These are phyloP conservation scores for Xylariales sp. DNA, from an alignment of 2,329 filamentous ascomycete species.

Conservation along the genomic window DNA sequence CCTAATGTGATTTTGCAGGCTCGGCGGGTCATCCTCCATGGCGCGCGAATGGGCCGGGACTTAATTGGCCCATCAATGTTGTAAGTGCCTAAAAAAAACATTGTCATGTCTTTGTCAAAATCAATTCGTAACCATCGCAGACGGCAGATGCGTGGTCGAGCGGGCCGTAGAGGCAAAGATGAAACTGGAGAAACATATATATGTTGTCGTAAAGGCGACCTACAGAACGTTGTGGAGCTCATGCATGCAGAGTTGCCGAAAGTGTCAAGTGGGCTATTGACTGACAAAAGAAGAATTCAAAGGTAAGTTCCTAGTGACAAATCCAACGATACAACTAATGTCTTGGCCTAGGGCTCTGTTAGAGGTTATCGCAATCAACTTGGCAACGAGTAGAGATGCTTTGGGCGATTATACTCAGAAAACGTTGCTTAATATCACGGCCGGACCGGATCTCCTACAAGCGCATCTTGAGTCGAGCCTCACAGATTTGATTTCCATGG, in stretches of 20 bases:
- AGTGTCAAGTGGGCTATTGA: constrained; percentile 63
- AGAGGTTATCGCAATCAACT: constrained; percentile 63
- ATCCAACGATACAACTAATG: no score
- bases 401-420: constrained; percentile 65
- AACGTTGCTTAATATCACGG: constrained; percentile 60
- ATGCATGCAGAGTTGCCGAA: constrained; percentile 69
- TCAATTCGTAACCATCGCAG: background rate
- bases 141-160: constrained; percentile 75
- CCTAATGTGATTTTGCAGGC: constrained; percentile 31
- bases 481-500: constrained; percentile 48
- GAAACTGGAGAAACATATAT: constrained; percentile 74
- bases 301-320: constrained; percentile 35
- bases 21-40: constrained; percentile 70
- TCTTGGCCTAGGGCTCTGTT: constrained; percentile 57
- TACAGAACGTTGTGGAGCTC: constrained; percentile 65
- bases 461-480: constrained; percentile 56
- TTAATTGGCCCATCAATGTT: constrained; percentile 76
- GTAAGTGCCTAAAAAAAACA: background rate
- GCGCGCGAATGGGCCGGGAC: constrained; percentile 71
- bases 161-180: constrained; percentile 74
- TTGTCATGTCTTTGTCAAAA: background rate
- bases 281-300: constrained; percentile 64
- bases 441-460: constrained; percentile 43
- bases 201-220: constrained; percentile 64
- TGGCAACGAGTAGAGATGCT: constrained; percentile 61